phyloP scores from a whole-genome alignment of 495 filamentous ascomycete species.

The Schizothecium vesticola region DNA sequence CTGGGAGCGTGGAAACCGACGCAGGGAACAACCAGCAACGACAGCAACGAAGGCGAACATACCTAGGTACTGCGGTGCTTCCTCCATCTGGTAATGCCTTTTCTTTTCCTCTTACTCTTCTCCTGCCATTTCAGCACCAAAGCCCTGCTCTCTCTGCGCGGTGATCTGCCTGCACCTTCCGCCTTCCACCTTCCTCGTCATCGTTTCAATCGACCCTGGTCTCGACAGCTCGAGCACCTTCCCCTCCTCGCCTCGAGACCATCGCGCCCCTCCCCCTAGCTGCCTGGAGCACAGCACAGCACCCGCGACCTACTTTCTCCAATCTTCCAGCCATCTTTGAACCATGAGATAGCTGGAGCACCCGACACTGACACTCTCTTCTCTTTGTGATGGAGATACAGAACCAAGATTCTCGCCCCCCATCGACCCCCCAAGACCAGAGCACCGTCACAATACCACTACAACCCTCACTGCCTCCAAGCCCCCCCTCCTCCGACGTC shows the following conservation, averaged over 20 bases:
- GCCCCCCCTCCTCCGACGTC: conserved; percentile 17
- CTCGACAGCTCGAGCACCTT: conserved; percentile 6
- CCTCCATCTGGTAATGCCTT: not conserved
- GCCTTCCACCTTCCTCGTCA: not conserved
- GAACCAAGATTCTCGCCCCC: conserved; percentile 6
- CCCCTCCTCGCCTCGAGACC: not conserved
- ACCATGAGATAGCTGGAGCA: conserved; percentile 30
- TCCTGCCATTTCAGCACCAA: not conserved
- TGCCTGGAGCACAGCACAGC: not conserved
- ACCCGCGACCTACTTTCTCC: not conserved
- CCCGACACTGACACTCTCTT: conserved; percentile 27
- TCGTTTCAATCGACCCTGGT: not conserved
- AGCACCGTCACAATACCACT: not conserved
- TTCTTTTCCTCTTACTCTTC: not conserved
- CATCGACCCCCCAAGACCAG: not conserved
- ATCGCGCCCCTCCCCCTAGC: not conserved
- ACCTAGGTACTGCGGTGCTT: not conserved
- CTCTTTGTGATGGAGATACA: conserved; percentile 45
- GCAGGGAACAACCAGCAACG: not conserved
- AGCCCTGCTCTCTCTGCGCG: not conserved
- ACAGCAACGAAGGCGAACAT: not conserved
- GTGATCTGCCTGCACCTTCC: not conserved
- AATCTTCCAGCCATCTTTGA: conserved; percentile 12
- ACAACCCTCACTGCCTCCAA: not conserved
- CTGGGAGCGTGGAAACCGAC: conserved; percentile 14